Evolutionary conservation across 192 early-diverging fungal species (phyloP).

Genomic region (Entomortierella lignicola): DNA sequence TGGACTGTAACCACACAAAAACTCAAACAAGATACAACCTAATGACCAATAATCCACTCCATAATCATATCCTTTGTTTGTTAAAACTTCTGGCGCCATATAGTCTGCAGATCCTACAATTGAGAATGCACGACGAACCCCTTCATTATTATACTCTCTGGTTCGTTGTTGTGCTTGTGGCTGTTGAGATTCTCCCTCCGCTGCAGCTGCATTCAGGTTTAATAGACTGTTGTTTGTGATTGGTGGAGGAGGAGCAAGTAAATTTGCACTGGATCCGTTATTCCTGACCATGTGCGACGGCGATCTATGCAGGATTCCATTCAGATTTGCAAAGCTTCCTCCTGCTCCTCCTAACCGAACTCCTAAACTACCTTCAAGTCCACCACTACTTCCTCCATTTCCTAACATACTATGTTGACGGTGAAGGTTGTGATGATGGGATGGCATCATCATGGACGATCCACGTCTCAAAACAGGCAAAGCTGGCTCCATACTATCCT

Average conservation of each 20-base stretch:
- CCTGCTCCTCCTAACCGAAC: conserved; percentile 19
- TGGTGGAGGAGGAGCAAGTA: too few relatives aligned
- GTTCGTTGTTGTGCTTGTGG: neutral
- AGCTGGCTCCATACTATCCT: conserved; percentile 57
- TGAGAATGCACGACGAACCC: conserved; percentile 74
- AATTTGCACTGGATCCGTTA: conserved; percentile 16
- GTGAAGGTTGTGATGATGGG: neutral
- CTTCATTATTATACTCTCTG: conserved; percentile 54
- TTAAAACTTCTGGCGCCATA: conserved; percentile 88
- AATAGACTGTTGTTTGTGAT: conserved; percentile 30
- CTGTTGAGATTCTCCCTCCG: neutral
- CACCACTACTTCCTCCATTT: neutral
- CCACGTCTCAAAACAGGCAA: conserved; percentile 26
- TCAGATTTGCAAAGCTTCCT: conserved; percentile 42
- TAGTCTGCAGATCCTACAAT: conserved; percentile 91
- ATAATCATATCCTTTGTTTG: conserved; percentile 72
- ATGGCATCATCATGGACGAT: conserved; percentile 17
- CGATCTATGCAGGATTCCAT: conserved; percentile 38
- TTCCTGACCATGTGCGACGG: conserved; percentile 36
- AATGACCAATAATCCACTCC: conserved; percentile 86
- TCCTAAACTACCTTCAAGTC: neutral
- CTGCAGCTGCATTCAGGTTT: conserved; percentile 4
- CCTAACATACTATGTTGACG: neutral
- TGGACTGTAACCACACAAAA: conserved; percentile 76
- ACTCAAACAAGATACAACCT: conserved; percentile 82